These are phyloP conservation scores for Eucalyptus cloeziana DNA, from an alignment of 345 rosid genomes.

Conservation along the genomic window DNA sequence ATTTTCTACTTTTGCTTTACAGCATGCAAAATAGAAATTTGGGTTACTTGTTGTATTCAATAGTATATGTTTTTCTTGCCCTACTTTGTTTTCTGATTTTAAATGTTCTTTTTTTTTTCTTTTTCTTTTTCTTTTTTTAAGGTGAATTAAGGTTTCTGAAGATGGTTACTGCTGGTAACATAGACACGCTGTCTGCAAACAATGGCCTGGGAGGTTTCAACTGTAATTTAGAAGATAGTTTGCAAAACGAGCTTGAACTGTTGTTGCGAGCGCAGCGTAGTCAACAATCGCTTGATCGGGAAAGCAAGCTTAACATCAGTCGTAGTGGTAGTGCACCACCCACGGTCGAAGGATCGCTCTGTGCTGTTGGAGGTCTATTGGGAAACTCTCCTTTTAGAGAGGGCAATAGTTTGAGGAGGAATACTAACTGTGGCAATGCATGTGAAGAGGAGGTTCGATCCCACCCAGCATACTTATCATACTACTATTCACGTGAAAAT, in stretches of 20 bases:
- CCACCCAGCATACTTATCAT: constrained; percentile 69
- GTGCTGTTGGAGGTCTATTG: constrained; percentile 61
- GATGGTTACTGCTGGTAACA: constrained; percentile 46
- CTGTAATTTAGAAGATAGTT: constrained; percentile 44
- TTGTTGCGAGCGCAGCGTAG: constrained; percentile 44
- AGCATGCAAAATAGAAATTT: neutral
- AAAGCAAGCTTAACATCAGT: constrained; percentile 20
- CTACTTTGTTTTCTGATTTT: neutral
- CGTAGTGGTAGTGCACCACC: constrained; percentile 97
- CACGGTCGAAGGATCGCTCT: constrained; percentile 77
- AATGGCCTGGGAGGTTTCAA: constrained; percentile 29
- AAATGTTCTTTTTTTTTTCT: neutral
- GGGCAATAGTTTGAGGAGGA: neutral
- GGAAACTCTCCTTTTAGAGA: constrained; percentile 28
- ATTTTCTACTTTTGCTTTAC: neutral
- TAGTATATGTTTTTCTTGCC: neutral
- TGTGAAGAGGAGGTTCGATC: constrained; percentile 76
- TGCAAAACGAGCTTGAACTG: constrained; percentile 57
- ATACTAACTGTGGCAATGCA: constrained; percentile 19
- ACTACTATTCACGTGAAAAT: constrained; percentile 70
- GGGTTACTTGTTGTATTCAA: neutral
- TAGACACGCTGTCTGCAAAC: constrained; percentile 36
- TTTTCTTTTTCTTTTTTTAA: neutral
- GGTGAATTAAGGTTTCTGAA: constrained; percentile 5
- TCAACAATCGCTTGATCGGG: constrained; percentile 27